Percentiles rank a stretch among this genome's conserved stretches.
phyloP scores from a whole-genome alignment of 306 rosid genomes.

The Lathyrus tuberosus region DNA sequence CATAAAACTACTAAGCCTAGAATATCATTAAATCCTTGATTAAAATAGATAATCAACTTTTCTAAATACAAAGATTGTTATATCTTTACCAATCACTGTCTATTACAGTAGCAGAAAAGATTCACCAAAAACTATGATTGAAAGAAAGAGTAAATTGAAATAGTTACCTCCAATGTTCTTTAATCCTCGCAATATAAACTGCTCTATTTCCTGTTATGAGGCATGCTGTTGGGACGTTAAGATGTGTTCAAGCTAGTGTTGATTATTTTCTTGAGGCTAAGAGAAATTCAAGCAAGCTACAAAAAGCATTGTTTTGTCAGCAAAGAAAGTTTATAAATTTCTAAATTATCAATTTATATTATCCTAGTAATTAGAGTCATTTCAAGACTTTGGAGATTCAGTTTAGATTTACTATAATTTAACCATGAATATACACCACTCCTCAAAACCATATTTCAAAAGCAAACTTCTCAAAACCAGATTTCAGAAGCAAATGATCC shows the following conservation, averaged over 20 bases:
- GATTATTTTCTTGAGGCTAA: conserved; percentile 42
- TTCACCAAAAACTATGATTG: background rate
- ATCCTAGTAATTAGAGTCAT: no score
- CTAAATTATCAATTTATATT: no score
- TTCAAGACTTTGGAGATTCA: no score
- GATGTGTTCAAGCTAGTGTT: conserved; percentile 40
- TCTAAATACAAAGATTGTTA: background rate
- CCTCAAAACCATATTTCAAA: no score
- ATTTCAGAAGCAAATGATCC: no score
- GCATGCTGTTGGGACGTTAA: no score
- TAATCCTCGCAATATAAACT: conserved; percentile 60
- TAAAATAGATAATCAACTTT: background rate
- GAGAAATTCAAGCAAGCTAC: conserved; percentile 52
- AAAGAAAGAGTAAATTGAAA: background rate
- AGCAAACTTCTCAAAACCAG: no score
- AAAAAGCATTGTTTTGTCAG: conserved; percentile 32
- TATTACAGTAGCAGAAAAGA: no score
- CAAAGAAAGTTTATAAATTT: conserved; percentile 38
- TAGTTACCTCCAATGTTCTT: conserved; percentile 69
- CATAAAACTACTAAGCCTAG: conserved; percentile 15
- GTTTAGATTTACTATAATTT: no score
- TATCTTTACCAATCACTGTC: background rate
- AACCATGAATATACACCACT: no score
- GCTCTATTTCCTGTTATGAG: conserved; percentile 70
- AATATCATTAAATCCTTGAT: background rate